These are phyloP conservation scores for Rhodotorula babjevae DNA, from an alignment of 768 basidiomycete species.

Conservation along the genomic window DNA sequence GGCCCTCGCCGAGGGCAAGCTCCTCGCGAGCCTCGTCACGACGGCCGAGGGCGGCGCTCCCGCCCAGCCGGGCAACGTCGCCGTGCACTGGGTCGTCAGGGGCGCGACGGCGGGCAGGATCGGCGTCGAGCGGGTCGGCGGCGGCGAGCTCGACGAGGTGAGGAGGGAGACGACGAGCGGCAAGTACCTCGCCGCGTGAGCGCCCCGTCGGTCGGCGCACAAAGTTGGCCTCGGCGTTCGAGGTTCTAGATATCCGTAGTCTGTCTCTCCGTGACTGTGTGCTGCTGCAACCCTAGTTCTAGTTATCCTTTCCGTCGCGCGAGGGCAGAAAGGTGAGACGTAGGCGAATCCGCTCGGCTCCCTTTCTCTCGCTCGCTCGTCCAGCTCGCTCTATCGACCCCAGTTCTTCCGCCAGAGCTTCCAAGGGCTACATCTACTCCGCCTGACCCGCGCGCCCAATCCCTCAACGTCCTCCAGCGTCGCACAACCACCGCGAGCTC, in stretches of 20 bases:
- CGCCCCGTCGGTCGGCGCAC: not conserved
- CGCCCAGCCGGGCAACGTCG: constrained; percentile 42
- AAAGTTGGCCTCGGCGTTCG: not conserved
- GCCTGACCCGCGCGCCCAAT: too few relatives aligned
- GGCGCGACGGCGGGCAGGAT: constrained; percentile 46
- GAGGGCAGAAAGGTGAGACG: too few relatives aligned
- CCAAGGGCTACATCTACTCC: too few relatives aligned
- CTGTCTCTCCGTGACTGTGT: too few relatives aligned
- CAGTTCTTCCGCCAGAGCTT: too few relatives aligned
- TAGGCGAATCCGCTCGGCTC: too few relatives aligned
- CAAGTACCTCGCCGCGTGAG: constrained; percentile 22
- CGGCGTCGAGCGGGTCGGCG: constrained; percentile 46
- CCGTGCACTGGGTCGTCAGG: constrained; percentile 45
- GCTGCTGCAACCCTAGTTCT: too few relatives aligned
- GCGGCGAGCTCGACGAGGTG: constrained; percentile 12
- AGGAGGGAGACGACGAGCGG: constrained; percentile 16
- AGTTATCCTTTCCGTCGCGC: too few relatives aligned
- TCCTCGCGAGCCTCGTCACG: constrained; percentile 44
- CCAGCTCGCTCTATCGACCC: too few relatives aligned
- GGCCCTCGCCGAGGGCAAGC: constrained; percentile 39
- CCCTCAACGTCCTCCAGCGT: too few relatives aligned
- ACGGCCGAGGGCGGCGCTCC: constrained; percentile 38
- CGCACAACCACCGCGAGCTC: too few relatives aligned
- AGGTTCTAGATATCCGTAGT: not conserved
- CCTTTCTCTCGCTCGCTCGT: too few relatives aligned